A percentile compares a stretch with the other conserved stretches of the same genome.
phyloP scores from a whole-genome alignment of 2,329 filamentous ascomycete genomes.

The Colletotrichum sp. region DNA sequence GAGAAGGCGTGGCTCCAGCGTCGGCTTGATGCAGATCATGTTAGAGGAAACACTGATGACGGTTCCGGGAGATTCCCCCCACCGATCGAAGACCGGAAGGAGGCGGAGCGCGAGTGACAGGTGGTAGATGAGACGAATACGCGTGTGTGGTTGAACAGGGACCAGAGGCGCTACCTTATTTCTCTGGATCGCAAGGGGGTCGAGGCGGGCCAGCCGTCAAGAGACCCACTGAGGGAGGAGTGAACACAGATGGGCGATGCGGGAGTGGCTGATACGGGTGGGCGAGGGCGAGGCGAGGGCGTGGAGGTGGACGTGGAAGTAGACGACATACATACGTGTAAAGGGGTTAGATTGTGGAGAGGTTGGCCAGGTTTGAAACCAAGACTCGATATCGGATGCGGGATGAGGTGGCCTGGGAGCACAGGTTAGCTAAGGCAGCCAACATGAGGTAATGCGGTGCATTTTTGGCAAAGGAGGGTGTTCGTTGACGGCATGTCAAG shows the following conservation, averaged over 20 bases:
- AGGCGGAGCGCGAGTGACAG: constrained; percentile 25
- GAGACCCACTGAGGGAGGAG: background rate
- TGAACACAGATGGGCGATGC: background rate
- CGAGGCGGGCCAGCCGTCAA: background rate
- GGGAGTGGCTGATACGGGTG: background rate
- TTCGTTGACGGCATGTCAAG: background rate
- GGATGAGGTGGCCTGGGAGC: background rate
- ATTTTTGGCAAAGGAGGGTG: background rate
- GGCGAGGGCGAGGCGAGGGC: background rate
- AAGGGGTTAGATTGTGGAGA: constrained; percentile 10
- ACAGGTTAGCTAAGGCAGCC: background rate
- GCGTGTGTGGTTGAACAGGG: constrained; percentile 8
- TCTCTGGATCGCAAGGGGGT: constrained; percentile 4
- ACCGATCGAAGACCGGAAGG: constrained; percentile 28
- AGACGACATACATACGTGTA: background rate
- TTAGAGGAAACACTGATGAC: constrained; percentile 26
- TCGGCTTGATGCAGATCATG: constrained; percentile 22
- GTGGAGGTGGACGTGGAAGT: background rate
- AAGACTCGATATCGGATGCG: constrained; percentile 1
- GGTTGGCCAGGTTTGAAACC: constrained; percentile 5
- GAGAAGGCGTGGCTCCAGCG: background rate
- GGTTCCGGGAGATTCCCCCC: constrained; percentile 20
- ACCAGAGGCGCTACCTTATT: constrained; percentile 17
- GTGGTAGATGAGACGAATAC: constrained; percentile 28
- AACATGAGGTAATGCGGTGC: background rate